These are phyloP conservation scores for Pneumocystis murina DNA, from an alignment of 1,139 yeast species.

Conservation along the genomic window DNA sequence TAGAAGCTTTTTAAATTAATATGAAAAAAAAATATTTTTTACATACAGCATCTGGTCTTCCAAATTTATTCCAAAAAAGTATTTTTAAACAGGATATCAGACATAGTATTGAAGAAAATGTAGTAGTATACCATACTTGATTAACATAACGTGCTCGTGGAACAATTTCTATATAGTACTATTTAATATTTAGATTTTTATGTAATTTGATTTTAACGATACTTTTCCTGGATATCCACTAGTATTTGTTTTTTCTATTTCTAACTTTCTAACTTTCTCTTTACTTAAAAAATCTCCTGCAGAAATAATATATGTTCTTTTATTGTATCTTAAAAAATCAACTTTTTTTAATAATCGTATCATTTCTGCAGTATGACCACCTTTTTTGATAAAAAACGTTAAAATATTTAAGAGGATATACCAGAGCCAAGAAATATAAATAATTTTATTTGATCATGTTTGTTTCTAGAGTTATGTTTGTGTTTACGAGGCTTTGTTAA, in stretches of 20 bases:
- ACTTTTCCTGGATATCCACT: neutral
- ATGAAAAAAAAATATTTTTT: conserved; percentile 3
- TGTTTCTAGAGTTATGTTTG: neutral
- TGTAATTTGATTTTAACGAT: neutral
- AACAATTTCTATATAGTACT: conserved; percentile 25
- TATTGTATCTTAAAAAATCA: conserved; percentile 1
- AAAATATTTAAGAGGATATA: neutral
- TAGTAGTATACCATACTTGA: conserved; percentile 41
- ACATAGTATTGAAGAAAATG: conserved; percentile 33
- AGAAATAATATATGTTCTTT: conserved; percentile 12
- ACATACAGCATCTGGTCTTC: conserved; percentile 20
- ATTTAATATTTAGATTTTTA: neutral
- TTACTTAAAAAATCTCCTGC: conserved; percentile 10
- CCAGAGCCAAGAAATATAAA: conserved; percentile 9
- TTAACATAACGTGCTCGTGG: conserved; percentile 71
- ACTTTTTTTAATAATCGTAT: conserved; percentile 6
- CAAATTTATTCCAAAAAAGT: conserved; percentile 17
- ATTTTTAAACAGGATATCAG: conserved; percentile 20
- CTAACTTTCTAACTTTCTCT: conserved; percentile 5
- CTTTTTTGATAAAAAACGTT: neutral
- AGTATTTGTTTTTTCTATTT: neutral
- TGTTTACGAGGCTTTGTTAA: neutral
- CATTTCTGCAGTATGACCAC: conserved; percentile 14
- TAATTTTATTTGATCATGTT: neutral
- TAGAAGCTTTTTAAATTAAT: conserved; percentile 28